phyloP scores from a whole-genome alignment of 225 moss, liverwort and hornwort genomes.

The Physcomitrellopsis africana region DNA sequence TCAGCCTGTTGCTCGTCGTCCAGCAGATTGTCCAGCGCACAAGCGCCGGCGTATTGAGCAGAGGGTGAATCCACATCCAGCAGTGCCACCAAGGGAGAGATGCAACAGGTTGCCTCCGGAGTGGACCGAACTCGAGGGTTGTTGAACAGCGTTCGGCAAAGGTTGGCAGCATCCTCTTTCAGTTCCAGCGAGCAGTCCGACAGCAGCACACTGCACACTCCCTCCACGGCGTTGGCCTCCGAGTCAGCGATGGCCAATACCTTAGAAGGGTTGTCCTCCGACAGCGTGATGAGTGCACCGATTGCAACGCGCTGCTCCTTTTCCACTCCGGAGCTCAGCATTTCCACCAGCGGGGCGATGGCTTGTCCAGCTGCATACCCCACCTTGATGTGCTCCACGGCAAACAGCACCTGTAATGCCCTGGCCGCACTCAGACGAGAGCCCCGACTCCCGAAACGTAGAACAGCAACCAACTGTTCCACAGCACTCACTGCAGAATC shows the following conservation, averaged over 20 bases:
- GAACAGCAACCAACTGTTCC: constrained; percentile 92
- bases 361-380: constrained; percentile 96
- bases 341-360: constrained; percentile 92
- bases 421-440: constrained; percentile 91
- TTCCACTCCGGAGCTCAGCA: constrained; percentile 91
- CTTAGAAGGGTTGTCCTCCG: constrained; percentile 93
- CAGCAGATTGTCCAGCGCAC: constrained; percentile 87
- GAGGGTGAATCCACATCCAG: constrained; percentile 79
- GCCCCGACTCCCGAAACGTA: constrained; percentile 88
- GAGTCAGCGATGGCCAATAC: constrained; percentile 96
- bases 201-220: constrained; percentile 82
- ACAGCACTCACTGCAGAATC: constrained; percentile 88
- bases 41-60: constrained; percentile 91
- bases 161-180: constrained; percentile 90
- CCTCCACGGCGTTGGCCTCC: constrained; percentile 96
- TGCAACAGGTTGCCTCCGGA: constrained; percentile 89
- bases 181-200: constrained; percentile 90
- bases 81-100: constrained; percentile 89
- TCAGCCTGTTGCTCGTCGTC: constrained; percentile 99
- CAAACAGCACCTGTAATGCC: constrained; percentile 85
- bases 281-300: constrained; percentile 80
- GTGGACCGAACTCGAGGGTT: constrained; percentile 91
- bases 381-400: constrained; percentile 79
- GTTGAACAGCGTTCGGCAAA: constrained; percentile 88
- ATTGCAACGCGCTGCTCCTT: constrained; percentile 97